A percentile compares a stretch with the other conserved stretches of the same genome.
Evolutionary conservation across 768 basidiomycete species (phyloP).

Genomic region (Rhodosporidiobolus odoratus): DNA sequence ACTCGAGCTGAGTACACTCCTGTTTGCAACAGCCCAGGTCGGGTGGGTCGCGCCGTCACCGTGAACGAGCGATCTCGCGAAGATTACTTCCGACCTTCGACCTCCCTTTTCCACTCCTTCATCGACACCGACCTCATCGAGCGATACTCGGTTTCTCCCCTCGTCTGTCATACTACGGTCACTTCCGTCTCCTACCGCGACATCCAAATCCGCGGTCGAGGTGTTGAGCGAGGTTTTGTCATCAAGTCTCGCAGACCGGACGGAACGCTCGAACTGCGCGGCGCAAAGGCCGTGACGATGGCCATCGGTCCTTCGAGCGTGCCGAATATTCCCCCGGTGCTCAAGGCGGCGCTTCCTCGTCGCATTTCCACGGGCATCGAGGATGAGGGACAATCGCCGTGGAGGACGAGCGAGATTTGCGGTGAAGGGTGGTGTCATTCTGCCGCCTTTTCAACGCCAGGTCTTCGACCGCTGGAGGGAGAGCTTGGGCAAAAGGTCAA

Average conservation of each 20-base stretch:
- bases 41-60: slow-evolving; percentile 18
- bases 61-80: slow-evolving; percentile 41
- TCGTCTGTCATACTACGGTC: slow-evolving; percentile 27
- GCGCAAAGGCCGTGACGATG: slow-evolving; percentile 32
- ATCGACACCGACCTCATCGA: slow-evolving; percentile 32
- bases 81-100: slow-evolving; percentile 42
- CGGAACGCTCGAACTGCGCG: neutral
- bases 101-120: slow-evolving; percentile 36
- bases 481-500: slow-evolving; percentile 43
- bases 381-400: neutral
- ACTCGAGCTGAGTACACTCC: neutral
- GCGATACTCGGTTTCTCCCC: slow-evolving; percentile 32
- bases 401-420: slow-evolving; percentile 6
- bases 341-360: neutral
- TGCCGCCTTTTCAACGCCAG: slow-evolving; percentile 21
- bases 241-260: slow-evolving; percentile 6
- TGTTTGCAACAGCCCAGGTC: neutral
- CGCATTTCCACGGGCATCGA: too few relatives aligned
- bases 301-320: slow-evolving; percentile 38
- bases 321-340: slow-evolving; percentile 30
- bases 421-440: slow-evolving; percentile 39
- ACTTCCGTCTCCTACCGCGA: slow-evolving; percentile 13
- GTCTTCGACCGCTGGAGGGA: slow-evolving; percentile 37
- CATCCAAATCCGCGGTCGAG: slow-evolving; percentile 22
- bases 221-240: slow-evolving; percentile 17